These are phyloP conservation scores for Pestalotiopsis sp. DNA, from an alignment of 2,329 filamentous ascomycete genomes.

Conservation along the genomic window DNA sequence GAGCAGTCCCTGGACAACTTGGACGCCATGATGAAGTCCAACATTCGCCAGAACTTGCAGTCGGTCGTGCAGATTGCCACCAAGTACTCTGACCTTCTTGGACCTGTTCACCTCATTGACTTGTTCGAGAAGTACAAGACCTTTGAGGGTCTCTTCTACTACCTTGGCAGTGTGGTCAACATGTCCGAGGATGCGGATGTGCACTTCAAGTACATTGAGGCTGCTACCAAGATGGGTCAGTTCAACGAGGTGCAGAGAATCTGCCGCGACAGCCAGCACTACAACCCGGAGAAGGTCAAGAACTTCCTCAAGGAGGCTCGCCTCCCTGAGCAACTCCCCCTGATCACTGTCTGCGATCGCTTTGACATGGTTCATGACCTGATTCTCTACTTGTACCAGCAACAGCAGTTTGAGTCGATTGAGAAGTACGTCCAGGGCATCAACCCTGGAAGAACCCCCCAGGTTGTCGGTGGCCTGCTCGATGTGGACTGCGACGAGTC, in stretches of 20 bases:
- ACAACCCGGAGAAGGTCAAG: conserved; percentile 95
- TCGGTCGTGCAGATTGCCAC: conserved; percentile 94
- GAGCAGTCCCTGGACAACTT: conserved; percentile 94
- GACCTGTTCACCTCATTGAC: conserved; percentile 84
- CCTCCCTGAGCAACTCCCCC: conserved; percentile 86
- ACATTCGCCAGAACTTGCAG: conserved; percentile 96
- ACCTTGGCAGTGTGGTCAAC: conserved; percentile 97
- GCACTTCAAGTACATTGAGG: conserved; percentile 99
- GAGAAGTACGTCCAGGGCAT: conserved; percentile 98
- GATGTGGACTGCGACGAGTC: conserved; percentile 97
- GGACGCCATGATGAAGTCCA: conserved; percentile 93
- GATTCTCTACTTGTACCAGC: conserved; percentile 96
- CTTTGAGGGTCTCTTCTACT: conserved; percentile 95
- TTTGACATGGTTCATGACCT: conserved; percentile 98
- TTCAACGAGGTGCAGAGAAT: conserved; percentile 96
- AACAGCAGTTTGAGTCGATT: conserved; percentile 98
- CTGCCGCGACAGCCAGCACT: conserved; percentile 88
- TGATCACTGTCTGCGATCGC: conserved; percentile 99
- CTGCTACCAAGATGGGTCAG: conserved; percentile 90
- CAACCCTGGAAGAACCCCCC: conserved; percentile 87
- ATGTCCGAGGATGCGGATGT: conserved; percentile 94
- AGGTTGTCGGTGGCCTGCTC: conserved; percentile 88
- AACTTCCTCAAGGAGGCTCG: conserved; percentile 98
- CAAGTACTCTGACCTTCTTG: conserved; percentile 95
- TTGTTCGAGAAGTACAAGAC: conserved; percentile 98